Conservation (phyloP, 176 grass and related monocot genomes). For the Saccharum officinarum region DNA sequence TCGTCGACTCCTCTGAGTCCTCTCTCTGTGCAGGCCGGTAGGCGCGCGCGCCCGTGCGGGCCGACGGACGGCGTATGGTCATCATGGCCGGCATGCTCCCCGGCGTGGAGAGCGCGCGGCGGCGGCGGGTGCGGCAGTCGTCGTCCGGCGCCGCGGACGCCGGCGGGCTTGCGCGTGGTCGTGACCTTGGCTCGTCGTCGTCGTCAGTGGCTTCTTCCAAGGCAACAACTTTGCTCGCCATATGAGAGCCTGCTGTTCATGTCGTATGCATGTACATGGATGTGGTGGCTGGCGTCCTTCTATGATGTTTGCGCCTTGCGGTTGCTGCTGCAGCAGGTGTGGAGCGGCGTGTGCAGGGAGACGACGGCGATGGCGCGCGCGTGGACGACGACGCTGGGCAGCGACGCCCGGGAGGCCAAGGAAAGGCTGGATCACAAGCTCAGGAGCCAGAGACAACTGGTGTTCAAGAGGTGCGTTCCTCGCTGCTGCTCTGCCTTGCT, state of each 20-base stretch:
- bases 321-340: conserved; percentile 39
- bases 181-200: not conserved
- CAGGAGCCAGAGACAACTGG: conserved; percentile 35
- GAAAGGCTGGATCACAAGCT: conserved; percentile 88
- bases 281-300: not conserved
- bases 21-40: not conserved
- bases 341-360: conserved; percentile 37
- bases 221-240: not conserved
- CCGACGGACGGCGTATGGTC: conserved; percentile 26
- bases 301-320: not conserved
- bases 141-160: not conserved
- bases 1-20: not conserved
- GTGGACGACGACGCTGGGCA: conserved; percentile 43
- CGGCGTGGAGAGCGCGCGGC: conserved; percentile 65
- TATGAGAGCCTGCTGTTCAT: not conserved
- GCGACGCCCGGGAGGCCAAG: conserved; percentile 74
- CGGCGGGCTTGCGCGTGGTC: not conserved
- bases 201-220: not conserved
- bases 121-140: conserved; percentile 39
- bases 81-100: conserved; percentile 87
- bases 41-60: not conserved
- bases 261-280: not conserved
- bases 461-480: conserved; percentile 49
- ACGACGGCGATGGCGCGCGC: conserved; percentile 1
- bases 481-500: no score